Base-by-base conservation (phyloP, 441 rosid genomes). In the Adansonia grandidieri region DNA sequence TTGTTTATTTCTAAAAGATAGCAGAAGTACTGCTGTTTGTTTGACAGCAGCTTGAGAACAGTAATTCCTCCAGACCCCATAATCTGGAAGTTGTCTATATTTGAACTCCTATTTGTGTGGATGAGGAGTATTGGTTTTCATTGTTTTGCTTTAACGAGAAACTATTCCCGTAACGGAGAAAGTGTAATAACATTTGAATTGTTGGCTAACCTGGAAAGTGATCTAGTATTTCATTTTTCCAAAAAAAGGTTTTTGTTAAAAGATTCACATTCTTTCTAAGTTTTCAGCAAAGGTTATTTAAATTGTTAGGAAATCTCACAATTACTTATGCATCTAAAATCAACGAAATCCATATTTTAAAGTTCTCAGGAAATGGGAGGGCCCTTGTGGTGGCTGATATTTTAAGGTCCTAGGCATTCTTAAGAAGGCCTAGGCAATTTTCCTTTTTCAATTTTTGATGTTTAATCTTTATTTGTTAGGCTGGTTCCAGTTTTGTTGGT, bases 401-500 rank as follows among this genome's bases (percentile, higher is more conserved):
- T 62, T 60, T 20, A 47, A 50, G 9, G 32, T 66, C 8, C 45
- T 56, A 32, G 42, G 32, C 47, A 65, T 76, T 66, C 71, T 10
- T 40, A 44, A 17, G 54, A 45, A 71, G 62, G 65, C 19, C 15
- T 17, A 22, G 4, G 15, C 45, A 42, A 19, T 78, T 65, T 57
- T 67, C 22, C 19, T 71, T 4, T 80, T 71, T 56, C 48, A 70
- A 9, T 19, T 4, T 22, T 80, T 42, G 32, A 60, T 32, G 68
- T 32, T 37, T 22, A 65, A 60, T 61, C 80, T 24, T 82, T 82
- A 74, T 76, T 78, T 79, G 47, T 79, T 85, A 97, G 98, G 92
- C 84, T 88, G 96, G 94, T 77, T 89, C 95, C 84, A 96, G 91
- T 77, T 90, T 97, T 88, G 98, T 84, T 77, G 97, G 97, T 78